Conservation (phyloP, 2,329 filamentous ascomycete genomes). For the Chaetothyriales sp. region DNA sequence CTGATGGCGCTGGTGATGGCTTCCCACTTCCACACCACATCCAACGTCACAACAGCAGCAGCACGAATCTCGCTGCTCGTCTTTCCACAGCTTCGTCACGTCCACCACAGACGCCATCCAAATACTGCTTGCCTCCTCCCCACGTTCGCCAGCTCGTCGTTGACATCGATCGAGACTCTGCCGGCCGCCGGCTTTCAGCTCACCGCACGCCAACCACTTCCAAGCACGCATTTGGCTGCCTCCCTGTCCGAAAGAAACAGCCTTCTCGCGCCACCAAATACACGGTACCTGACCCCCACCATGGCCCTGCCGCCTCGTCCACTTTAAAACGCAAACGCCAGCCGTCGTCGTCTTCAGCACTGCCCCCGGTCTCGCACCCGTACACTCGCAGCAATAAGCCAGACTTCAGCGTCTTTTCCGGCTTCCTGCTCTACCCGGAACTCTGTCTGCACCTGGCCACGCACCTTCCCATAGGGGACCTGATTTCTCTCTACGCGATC, state of each 20-base stretch:
- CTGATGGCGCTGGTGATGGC: not conserved
- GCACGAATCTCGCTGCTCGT: not conserved
- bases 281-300: not conserved
- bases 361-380: slow-evolving; percentile 13
- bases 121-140: not conserved
- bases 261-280: not conserved
- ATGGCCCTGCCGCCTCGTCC: not conserved
- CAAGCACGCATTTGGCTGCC: not conserved
- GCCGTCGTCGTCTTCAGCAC: slow-evolving; percentile 3
- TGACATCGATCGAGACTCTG: not conserved
- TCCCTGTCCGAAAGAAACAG: not conserved
- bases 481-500: slow-evolving; percentile 52
- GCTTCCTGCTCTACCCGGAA: slow-evolving; percentile 29
- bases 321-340: slow-evolving; percentile 14
- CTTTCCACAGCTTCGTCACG: not conserved
- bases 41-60: not conserved
- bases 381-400: slow-evolving; percentile 13
- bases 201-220: not conserved
- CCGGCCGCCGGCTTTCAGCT: not conserved
- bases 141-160: not conserved
- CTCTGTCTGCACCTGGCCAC: slow-evolving; percentile 43
- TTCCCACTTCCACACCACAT: not conserved
- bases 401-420: slow-evolving; percentile 17
- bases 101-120: not conserved
- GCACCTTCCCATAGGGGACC: slow-evolving; percentile 40